Base-by-base conservation (phyloP, 768 basidiomycete species). In the Cyathus striatus region DNA sequence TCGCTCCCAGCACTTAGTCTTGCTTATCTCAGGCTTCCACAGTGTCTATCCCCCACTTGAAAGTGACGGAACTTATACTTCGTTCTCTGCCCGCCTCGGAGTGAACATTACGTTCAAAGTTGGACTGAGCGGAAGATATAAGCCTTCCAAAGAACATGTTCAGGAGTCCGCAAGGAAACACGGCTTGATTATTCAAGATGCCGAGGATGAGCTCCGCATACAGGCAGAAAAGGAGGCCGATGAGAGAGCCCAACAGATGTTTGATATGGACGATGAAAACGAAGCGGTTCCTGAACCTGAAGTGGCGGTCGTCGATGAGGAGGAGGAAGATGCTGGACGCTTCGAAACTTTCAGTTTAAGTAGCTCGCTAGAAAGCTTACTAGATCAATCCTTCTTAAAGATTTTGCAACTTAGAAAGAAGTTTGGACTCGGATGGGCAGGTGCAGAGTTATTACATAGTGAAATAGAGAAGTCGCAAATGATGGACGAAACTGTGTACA, bases 311-410 rank as follows among this genome's bases (percentile, higher is more conserved):
- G n/a, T n/a, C n/a, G 59, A 61, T 26, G 69, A 65, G 12, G 55
- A 57, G n/a, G 53, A 51, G 12, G 48, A 55, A 16, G 69, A 68
- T 46, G 63, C 63, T 23, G 69, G 60, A 32, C 47, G 65, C 6
- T 81, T 86, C 51, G 78, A 79, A 43, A 63, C 65, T 26, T 83
- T 86, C 57, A 80, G 81, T 53, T 62, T 87, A 55, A 83, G 78
- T 54, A 66, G 65, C 27, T 78, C 83, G 4, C 58, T 88, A 23
- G 82, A 86, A 52, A 66, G 76, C 2, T 58, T 85, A 33, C 61
- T 86, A 46, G 73, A 83, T 41, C 67, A 78, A 40, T 66, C 72
- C 6, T 72, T 86, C 45, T 53, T 81, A 21, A 71, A 67, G 36
- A 52, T 86, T 14, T 57, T 86, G 18, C 70, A 70, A 44, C 54